Conservation (phyloP, 805 yeast genomes). For the Candida michaelii region DNA sequence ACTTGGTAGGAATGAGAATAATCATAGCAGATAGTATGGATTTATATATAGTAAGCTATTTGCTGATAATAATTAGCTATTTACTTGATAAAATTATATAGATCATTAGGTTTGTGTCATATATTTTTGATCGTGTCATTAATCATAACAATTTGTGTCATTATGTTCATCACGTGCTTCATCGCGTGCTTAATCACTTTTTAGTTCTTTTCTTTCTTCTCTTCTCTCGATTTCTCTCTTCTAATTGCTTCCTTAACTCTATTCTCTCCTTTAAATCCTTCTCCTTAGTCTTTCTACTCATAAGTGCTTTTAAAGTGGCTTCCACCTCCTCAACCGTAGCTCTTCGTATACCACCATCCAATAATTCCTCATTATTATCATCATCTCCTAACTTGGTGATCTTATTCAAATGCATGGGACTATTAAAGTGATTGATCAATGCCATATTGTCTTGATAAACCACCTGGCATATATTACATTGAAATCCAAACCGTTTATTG, state of each 20-base stretch:
- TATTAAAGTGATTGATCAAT: conserved; percentile 79
- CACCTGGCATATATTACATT: conserved; percentile 76
- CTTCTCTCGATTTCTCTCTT: conserved; percentile 15
- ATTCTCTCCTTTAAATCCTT: conserved; percentile 41
- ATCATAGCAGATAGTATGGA: too few relatives aligned
- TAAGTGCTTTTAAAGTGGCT: conserved; percentile 8
- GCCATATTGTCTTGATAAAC: conserved; percentile 83
- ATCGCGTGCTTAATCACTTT: neutral
- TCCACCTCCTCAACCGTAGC: conserved; percentile 36
- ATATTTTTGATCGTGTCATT: too few relatives aligned
- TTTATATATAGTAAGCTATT: neutral
- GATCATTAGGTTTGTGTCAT: too few relatives aligned
- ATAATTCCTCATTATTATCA: conserved; percentile 17
- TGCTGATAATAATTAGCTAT: too few relatives aligned
- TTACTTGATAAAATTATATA: too few relatives aligned
- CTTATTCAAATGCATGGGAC: conserved; percentile 60
- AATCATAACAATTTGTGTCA: too few relatives aligned
- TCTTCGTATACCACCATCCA: conserved; percentile 37
- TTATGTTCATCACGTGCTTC: too few relatives aligned
- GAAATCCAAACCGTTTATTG: conserved; percentile 70
- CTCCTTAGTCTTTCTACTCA: conserved; percentile 1
- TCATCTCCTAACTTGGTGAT: conserved; percentile 17
- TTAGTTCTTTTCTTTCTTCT: conserved; percentile 3
- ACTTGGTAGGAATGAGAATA: too few relatives aligned
- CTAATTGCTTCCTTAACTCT: conserved; percentile 36